Percentiles rank a stretch among this genome's conserved stretches.
Evolutionary conservation across 805 yeast genomes (phyloP).

Genomic region (Kodamaea hsintzibuensis): DNA sequence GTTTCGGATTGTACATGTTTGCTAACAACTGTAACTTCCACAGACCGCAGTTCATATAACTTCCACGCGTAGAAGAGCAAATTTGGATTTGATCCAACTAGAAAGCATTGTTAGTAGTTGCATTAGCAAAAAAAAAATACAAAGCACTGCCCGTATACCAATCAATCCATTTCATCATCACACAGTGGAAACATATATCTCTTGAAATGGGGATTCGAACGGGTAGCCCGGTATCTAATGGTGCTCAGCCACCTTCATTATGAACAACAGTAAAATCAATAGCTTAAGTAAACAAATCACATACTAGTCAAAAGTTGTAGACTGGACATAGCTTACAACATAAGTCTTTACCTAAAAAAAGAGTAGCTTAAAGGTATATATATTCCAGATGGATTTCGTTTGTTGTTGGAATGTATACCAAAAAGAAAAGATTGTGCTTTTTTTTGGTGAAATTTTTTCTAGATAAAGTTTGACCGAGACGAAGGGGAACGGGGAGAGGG

Average conservation of each 20-base stretch:
- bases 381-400: slow-evolving; percentile 1
- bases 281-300: neutral
- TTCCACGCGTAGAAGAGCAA: slow-evolving; percentile 62
- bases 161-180: no score
- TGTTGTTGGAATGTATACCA: slow-evolving; percentile 6
- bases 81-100: slow-evolving; percentile 58
- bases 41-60: slow-evolving; percentile 43
- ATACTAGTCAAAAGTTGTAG: slow-evolving; percentile 8
- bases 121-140: neutral
- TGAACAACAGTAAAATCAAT: neutral
- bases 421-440: slow-evolving; percentile 1
- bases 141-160: neutral
- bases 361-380: neutral
- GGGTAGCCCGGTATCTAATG: neutral
- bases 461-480: neutral
- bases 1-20: slow-evolving; percentile 22
- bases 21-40: slow-evolving; percentile 41
- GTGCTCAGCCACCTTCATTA: neutral
- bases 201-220: no score
- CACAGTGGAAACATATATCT: no score
- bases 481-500: neutral
- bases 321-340: slow-evolving; percentile 6
- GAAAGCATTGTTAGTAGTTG: slow-evolving; percentile 12
- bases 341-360: neutral
- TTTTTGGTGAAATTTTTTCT: slow-evolving; percentile 3